Percentiles rank a stretch among this genome's conserved stretches.
These are phyloP conservation scores for Pythium graminicola DNA, from an alignment of 352 stramenopile genomes.

Conservation along the genomic window DNA sequence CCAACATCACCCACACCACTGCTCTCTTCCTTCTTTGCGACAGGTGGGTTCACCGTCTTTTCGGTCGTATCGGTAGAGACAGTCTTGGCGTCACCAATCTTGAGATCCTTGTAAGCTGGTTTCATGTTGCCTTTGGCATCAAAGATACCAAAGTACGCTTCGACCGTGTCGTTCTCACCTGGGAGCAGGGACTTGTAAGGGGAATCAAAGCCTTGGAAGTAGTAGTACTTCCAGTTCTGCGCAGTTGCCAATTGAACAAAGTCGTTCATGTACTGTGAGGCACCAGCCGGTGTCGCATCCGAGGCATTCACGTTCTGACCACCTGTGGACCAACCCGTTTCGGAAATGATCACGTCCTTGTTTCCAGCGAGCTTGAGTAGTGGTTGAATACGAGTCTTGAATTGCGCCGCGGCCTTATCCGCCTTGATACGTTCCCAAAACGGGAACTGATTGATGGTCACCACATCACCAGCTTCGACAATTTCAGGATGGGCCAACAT, in stretches of 20 bases:
- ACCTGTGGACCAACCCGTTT: constrained; percentile 73
- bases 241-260: constrained; percentile 59
- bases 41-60: background rate
- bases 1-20: too few species aligned
- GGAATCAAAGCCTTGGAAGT: constrained; percentile 81
- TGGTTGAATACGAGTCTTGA: constrained; percentile 64
- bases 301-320: constrained; percentile 61
- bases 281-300: constrained; percentile 43
- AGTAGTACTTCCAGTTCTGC: constrained; percentile 83
- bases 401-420: constrained; percentile 51
- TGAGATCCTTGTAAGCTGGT: constrained; percentile 46
- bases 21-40: too few species aligned
- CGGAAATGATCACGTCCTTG: constrained; percentile 77
- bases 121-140: constrained; percentile 59
- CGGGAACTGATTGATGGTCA: constrained; percentile 82
- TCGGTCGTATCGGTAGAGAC: constrained; percentile 12
- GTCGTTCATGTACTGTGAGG: constrained; percentile 68
- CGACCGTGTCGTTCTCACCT: constrained; percentile 46
- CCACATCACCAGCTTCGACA: constrained; percentile 62
- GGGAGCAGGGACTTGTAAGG: constrained; percentile 61
- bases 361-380: constrained; percentile 52
- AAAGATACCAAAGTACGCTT: constrained; percentile 77
- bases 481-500: constrained; percentile 75
- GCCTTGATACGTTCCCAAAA: constrained; percentile 74
- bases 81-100: constrained; percentile 26